Evolutionary conservation across 2,329 filamentous ascomycete genomes (phyloP), one percentile per base, ranked within the genome.

Genomic region (Truncatella angustata): DNA sequence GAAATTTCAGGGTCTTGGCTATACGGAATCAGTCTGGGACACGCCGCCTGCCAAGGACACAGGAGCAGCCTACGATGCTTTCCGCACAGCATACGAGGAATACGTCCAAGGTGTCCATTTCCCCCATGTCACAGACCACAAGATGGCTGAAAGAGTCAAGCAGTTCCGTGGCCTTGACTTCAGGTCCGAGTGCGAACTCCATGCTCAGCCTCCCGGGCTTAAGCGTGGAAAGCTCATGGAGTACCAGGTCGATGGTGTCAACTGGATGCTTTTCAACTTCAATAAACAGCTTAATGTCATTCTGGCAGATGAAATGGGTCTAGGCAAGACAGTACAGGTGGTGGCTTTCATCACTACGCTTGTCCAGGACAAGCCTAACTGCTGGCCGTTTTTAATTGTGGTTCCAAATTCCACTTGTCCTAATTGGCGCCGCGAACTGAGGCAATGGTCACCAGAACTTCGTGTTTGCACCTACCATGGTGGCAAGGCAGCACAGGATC

Each of bases 391-490:
- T 65, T 77, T 99, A 14, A 80, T 97, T 3, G 91, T 97, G 2
- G 93, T 96, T 1, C 94, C 94, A 0, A 97, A 97, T 65, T 87
- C 93, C 0, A 99, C 94, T 0, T 96, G 91, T 67, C 84, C 91
- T n/a, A 99, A 99, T 66, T 99, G 94, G 93, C 88, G 93, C 5
- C 86, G 93, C 45, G 94, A 99, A 66, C 91, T 97, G 68, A 95
- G 96, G 73, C 86, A 89, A 59, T 99, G 93, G 93, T 86, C 88
- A 0, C 93, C 93, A 1, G 83, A 82, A 5, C 73, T 97, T 32
- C 85, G 91, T 37, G 91, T 96, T 5, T 91, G 97, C n/a, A 87
- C 91, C 0, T 97, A 94, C 66, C 95, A 95, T 66, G 94, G 94
- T 42, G 87, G 87, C 14, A 80, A 79, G 47, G 79, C 81, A 45